phyloP scores from a whole-genome alignment of 805 yeast genomes.

The Candida incommunis region DNA sequence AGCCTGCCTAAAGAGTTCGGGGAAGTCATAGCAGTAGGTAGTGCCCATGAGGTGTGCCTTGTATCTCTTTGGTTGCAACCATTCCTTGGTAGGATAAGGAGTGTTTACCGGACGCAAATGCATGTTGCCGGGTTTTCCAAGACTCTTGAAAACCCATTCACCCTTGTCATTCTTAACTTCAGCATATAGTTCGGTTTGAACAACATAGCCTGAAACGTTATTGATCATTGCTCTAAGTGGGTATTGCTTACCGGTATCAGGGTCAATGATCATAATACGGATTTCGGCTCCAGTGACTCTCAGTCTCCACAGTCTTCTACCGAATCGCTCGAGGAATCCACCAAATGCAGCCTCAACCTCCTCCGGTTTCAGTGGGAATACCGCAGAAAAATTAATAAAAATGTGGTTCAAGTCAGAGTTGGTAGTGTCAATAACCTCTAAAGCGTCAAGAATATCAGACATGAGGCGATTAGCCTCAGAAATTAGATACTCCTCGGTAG shows the following conservation, averaged over 20 bases:
- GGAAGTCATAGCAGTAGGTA: constrained; percentile 96
- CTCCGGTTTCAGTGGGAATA: constrained; percentile 83
- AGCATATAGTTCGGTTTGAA: constrained; percentile 85
- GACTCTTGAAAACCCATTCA: constrained; percentile 93
- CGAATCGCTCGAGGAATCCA: constrained; percentile 93
- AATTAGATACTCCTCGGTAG: constrained; percentile 85
- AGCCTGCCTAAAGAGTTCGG: constrained; percentile 94
- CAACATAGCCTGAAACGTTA: constrained; percentile 95
- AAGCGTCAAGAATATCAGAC: constrained; percentile 89
- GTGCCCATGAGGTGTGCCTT: constrained; percentile 98
- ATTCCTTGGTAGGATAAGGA: constrained; percentile 95
- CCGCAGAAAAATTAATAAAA: constrained; percentile 92
- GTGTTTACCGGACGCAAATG: constrained; percentile 91
- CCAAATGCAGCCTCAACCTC: constrained; percentile 98
- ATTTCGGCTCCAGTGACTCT: constrained; percentile 97
- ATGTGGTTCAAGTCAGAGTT: constrained; percentile 95
- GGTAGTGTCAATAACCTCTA: constrained; percentile 86
- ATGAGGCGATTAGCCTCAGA: constrained; percentile 94
- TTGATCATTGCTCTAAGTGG: constrained; percentile 94
- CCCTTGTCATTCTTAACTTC: constrained; percentile 87
- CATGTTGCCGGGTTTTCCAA: constrained; percentile 84
- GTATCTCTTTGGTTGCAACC: constrained; percentile 96
- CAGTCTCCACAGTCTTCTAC: constrained; percentile 91
- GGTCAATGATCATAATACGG: constrained; percentile 87
- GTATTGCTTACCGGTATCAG: constrained; percentile 74